Evolutionary conservation across 441 rosid genomes (phyloP).

Genomic region (Croton setiger): DNA sequence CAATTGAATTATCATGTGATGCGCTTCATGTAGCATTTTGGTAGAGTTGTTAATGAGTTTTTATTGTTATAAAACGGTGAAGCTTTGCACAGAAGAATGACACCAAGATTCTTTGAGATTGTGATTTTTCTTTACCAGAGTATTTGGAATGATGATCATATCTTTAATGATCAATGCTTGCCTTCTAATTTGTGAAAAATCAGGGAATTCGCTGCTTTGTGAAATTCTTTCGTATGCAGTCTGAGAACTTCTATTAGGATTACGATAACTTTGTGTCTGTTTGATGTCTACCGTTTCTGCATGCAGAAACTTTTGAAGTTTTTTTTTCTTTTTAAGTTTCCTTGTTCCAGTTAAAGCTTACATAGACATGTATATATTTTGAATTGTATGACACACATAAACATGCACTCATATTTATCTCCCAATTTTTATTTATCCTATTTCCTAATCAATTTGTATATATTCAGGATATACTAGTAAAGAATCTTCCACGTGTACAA

Average conservation of each 20-base stretch:
- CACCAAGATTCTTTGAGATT: neutral
- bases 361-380: neutral
- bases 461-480: slow-evolving; percentile 58
- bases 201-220: neutral
- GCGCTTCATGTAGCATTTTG: neutral
- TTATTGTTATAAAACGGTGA: neutral
- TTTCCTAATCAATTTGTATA: slow-evolving; percentile 3
- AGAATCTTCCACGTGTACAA: slow-evolving; percentile 35
- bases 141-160: neutral
- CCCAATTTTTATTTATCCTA: too few species aligned
- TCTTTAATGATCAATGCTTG: neutral
- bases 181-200: neutral
- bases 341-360: neutral
- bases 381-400: neutral
- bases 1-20: neutral
- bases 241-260: neutral
- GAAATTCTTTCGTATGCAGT: neutral
- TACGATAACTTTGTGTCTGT: neutral
- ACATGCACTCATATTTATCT: too few species aligned
- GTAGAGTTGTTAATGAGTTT: neutral
- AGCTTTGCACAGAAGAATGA: neutral
- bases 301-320: neutral
- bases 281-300: neutral
- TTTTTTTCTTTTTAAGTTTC: neutral
- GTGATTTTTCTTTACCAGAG: neutral